Percentiles rank a stretch among this genome's conserved stretches.
These are phyloP conservation scores for Dichotomocladium elegans DNA, from an alignment of 371 early-diverging fungal genomes.

Conservation along the genomic window DNA sequence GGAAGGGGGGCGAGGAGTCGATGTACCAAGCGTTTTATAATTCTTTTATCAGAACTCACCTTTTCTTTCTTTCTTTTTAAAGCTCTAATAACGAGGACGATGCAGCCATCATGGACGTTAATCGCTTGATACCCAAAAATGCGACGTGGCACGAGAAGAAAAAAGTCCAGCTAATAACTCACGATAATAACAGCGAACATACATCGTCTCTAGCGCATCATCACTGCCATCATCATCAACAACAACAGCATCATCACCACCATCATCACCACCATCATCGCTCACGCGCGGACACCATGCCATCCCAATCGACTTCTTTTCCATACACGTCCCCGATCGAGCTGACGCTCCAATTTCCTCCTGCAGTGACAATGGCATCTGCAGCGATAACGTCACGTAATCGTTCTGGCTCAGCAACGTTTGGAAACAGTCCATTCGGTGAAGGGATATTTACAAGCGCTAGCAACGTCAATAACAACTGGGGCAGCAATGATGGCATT, in stretches of 20 bases:
- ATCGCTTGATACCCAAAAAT: slow-evolving; percentile 1
- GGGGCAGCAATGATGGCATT: slow-evolving; percentile 4
- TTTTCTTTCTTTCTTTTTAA: too few species aligned
- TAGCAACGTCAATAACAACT: slow-evolving; percentile 5
- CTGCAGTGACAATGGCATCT: slow-evolving; percentile 8
- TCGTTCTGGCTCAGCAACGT: slow-evolving; percentile 47
- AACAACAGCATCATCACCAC: slow-evolving; percentile 2
- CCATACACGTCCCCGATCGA: background rate
- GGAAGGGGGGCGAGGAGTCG: background rate
- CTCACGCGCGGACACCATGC: slow-evolving; percentile 18
- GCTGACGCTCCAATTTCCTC: too few species aligned
- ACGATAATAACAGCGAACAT: background rate
- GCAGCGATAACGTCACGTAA: slow-evolving; percentile 37
- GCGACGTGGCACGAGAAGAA: slow-evolving; percentile 1
- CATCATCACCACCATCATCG: slow-evolving; percentile 1
- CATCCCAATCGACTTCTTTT: slow-evolving; percentile 10
- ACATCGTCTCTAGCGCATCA: too few species aligned
- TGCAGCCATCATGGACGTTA: background rate
- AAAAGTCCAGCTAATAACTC: slow-evolving; percentile 3
- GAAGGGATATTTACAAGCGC: slow-evolving; percentile 21
- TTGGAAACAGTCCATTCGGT: slow-evolving; percentile 16
- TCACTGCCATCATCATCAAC: background rate
- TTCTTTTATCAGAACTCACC: background rate
- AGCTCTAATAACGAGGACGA: background rate
- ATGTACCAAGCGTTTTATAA: background rate